These are phyloP conservation scores for Vachellia collinsii DNA, from an alignment of 306 rosid species.

Conservation along the genomic window DNA sequence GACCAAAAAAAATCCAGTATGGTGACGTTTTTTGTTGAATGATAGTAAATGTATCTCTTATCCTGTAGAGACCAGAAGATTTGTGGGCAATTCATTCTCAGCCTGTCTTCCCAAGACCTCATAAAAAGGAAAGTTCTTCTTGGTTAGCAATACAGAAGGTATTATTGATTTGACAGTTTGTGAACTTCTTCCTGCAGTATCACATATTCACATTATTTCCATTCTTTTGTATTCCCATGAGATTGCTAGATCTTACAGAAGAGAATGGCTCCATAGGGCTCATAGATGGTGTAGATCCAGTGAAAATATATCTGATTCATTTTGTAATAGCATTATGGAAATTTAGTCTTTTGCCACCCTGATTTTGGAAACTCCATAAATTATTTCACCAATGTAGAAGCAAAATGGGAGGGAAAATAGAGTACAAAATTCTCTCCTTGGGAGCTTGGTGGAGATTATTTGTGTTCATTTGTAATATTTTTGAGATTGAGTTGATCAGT, in stretches of 20 bases:
- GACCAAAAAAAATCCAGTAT: neutral
- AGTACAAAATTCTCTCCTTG: neutral
- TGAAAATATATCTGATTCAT: neutral
- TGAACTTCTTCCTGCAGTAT: conserved; percentile 34
- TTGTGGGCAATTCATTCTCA: conserved; percentile 90
- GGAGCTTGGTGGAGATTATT: neutral
- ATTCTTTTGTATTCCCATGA: conserved; percentile 4
- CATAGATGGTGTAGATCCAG: conserved; percentile 1
- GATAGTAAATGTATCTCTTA: conserved; percentile 30
- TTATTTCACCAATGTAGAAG: neutral
- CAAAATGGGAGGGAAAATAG: neutral
- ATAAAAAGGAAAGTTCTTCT: conserved; percentile 72
- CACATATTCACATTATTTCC: conserved; percentile 9
- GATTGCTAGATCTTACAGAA: neutral
- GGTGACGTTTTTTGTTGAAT: conserved; percentile 1
- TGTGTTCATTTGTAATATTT: neutral
- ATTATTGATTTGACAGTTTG: conserved; percentile 36
- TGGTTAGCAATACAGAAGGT: conserved; percentile 95
- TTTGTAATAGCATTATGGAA: neutral
- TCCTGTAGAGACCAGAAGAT: conserved; percentile 83
- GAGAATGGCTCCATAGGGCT: neutral
- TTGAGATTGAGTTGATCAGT: neutral
- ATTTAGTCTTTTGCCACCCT: neutral
- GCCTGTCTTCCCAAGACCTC: conserved; percentile 84
- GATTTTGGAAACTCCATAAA: neutral